A percentile compares a stretch with the other conserved stretches of the same genome.
phyloP scores from a whole-genome alignment of 163 green algal genomes.

The Scenedesmus sp. region DNA sequence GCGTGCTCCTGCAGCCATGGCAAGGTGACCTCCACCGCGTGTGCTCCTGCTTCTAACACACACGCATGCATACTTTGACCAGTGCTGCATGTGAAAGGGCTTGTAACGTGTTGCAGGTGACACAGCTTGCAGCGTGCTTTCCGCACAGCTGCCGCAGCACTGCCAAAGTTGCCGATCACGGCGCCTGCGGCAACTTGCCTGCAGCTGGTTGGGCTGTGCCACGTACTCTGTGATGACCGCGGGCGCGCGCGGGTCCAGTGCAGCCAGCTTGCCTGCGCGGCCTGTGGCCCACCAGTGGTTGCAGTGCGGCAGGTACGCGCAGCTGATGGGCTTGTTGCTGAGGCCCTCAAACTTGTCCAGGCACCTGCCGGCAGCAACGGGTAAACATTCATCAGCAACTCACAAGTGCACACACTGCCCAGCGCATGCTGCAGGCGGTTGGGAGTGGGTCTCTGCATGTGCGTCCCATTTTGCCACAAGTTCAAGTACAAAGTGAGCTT shows the following conservation, averaged over 20 bases:
- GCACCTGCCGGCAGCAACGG: constrained; percentile 54
- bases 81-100: not conserved
- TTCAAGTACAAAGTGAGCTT: too few species aligned
- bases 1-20: constrained; percentile 29
- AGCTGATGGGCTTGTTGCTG: constrained; percentile 65
- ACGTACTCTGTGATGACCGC: constrained; percentile 79
- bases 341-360: constrained; percentile 80
- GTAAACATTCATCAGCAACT: not conserved
- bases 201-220: constrained; percentile 55
- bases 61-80: not conserved
- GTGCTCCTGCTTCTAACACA: too few species aligned
- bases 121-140: too few species aligned
- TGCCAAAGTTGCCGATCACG: too few species aligned
- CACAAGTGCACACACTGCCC: too few species aligned
- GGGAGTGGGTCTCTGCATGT: too few species aligned
- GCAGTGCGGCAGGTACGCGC: constrained; percentile 70
- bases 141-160: too few species aligned
- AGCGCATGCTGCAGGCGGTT: too few species aligned
- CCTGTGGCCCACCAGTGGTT: constrained; percentile 80
- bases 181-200: constrained; percentile 19
- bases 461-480: too few species aligned
- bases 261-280: constrained; percentile 67
- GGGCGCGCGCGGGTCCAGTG: constrained; percentile 76
- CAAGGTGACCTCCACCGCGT: not conserved
- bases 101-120: too few species aligned